Percentiles rank a stretch among this genome's conserved stretches.
These are phyloP conservation scores for Megacollybia marginata DNA, from an alignment of 768 basidiomycete species.

Conservation along the genomic window DNA sequence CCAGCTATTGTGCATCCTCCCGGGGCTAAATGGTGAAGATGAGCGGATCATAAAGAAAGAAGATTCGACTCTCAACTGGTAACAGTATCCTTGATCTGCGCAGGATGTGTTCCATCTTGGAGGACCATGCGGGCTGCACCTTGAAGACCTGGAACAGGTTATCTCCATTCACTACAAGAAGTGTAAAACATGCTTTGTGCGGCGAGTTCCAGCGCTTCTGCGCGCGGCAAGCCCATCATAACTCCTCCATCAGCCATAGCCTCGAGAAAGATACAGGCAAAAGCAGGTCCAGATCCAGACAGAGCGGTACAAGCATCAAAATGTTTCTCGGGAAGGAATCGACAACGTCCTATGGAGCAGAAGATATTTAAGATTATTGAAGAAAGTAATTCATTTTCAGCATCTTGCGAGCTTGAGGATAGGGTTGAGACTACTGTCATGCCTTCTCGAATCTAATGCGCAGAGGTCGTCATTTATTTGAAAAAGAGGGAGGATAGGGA, in stretches of 20 bases:
- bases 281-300: conserved; percentile 93
- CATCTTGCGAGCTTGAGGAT: conserved; percentile 41
- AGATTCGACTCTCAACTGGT: conserved; percentile 59
- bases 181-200: conserved; percentile 69
- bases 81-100: conserved; percentile 94
- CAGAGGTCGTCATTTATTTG: background rate
- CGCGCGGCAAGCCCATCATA: conserved; percentile 97
- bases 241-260: conserved; percentile 99
- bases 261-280: conserved; percentile 93
- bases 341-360: conserved; percentile 92
- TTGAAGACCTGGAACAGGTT: conserved; percentile 65
- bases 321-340: conserved; percentile 96
- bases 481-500: conserved; percentile 27
- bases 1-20: conserved; percentile 99
- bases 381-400: conserved; percentile 35
- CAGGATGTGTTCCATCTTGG: conserved; percentile 84
- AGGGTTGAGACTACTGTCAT: conserved; percentile 92
- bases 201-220: conserved; percentile 90
- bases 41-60: background rate
- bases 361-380: conserved; percentile 88
- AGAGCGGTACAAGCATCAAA: conserved; percentile 98
- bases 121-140: conserved; percentile 95
- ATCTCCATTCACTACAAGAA: conserved; percentile 1
- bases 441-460: conserved; percentile 91
- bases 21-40: conserved; percentile 51